Conservation (phyloP, 1,139 yeast species). For the Geotrichum histeridarum region DNA sequence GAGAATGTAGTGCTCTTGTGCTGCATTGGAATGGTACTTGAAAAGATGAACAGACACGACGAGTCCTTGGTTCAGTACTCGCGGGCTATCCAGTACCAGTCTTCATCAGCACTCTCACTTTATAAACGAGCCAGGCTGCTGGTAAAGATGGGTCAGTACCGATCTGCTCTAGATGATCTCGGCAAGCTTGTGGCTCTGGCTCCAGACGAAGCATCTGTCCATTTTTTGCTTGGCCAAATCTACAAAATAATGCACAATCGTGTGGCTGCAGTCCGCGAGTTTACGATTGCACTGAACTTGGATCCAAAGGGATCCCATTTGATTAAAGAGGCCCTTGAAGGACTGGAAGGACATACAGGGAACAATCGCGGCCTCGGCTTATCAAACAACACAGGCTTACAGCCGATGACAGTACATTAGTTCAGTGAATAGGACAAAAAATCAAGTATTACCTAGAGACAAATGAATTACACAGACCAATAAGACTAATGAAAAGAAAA, state of each 20-base stretch:
- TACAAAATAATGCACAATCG: constrained; percentile 73
- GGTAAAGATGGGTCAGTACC: constrained; percentile 64
- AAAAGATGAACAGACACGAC: constrained; percentile 61
- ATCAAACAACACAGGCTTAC: neutral
- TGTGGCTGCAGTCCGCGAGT: constrained; percentile 74
- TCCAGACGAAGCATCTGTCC: constrained; percentile 93
- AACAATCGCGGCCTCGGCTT: neutral
- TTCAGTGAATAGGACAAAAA: neutral
- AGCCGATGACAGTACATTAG: neutral
- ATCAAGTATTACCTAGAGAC: neutral
- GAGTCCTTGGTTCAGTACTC: constrained; percentile 81
- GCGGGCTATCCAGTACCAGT: constrained; percentile 71
- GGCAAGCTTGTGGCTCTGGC: constrained; percentile 67
- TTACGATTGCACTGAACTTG: constrained; percentile 81
- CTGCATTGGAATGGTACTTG: constrained; percentile 92
- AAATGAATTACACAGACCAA: neutral
- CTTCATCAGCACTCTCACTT: constrained; percentile 77
- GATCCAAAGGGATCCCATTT: constrained; percentile 92
- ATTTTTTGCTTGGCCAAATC: constrained; percentile 79
- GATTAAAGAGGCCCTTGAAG: constrained; percentile 77
- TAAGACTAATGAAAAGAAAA: neutral
- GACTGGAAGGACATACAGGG: constrained; percentile 12
- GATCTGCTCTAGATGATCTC: constrained; percentile 68
- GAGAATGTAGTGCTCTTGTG: constrained; percentile 84
- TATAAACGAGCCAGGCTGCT: constrained; percentile 85